A percentile compares a stretch with the other conserved stretches of the same genome.
Evolutionary conservation across 257 asterid species (phyloP).

Genomic region (Solanum verrucosum): DNA sequence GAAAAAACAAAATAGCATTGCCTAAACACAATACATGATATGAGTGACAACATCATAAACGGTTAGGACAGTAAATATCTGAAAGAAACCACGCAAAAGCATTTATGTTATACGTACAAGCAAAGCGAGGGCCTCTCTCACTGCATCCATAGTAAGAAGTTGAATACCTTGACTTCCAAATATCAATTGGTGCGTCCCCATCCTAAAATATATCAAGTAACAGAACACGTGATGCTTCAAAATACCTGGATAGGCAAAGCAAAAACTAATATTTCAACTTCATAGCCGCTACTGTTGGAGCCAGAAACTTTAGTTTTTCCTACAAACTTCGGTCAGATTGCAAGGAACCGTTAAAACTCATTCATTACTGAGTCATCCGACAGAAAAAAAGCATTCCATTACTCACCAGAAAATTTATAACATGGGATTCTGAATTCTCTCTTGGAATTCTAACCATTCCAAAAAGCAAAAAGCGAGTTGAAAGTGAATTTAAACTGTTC

Average conservation of each 20-base stretch:
- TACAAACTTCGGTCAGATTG: neutral
- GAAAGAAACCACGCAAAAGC: neutral
- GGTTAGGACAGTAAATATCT: neutral
- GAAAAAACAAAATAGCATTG: neutral
- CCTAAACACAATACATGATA: neutral
- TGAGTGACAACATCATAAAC: neutral
- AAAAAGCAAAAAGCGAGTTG: neutral
- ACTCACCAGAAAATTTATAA: neutral
- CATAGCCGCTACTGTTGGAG: neutral
- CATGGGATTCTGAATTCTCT: neutral
- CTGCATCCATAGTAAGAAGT: constrained; percentile 80
- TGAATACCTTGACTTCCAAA: constrained; percentile 85
- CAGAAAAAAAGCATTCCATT: neutral
- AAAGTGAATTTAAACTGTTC: neutral
- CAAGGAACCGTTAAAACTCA: neutral
- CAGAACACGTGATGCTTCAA: neutral
- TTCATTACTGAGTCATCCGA: neutral
- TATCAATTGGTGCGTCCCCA: constrained; percentile 56
- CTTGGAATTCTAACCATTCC: neutral
- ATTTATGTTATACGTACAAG: constrained; percentile 50
- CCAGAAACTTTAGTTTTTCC: neutral
- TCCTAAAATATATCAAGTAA: constrained; percentile 33
- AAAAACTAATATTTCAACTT: neutral
- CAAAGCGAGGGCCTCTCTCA: constrained; percentile 54
- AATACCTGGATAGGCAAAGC: neutral